These are phyloP conservation scores for Capsicum pubescens DNA, from an alignment of 257 asterid species.

Conservation along the genomic window DNA sequence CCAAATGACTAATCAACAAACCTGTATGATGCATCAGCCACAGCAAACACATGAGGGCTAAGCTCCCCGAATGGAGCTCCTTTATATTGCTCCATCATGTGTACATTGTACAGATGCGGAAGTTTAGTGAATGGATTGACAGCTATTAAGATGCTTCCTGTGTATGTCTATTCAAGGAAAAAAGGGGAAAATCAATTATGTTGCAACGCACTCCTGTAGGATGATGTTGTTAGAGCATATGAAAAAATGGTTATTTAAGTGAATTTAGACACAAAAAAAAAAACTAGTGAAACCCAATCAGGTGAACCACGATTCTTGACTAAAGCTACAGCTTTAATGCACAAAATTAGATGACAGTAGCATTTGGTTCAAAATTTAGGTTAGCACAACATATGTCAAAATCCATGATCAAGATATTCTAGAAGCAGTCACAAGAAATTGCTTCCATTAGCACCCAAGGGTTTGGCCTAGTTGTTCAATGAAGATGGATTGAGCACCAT, in stretches of 20 bases:
- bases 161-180: constrained; percentile 70
- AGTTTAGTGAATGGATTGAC: constrained; percentile 97
- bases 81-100: constrained; percentile 98
- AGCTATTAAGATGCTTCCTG: constrained; percentile 96
- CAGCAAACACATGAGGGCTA: constrained; percentile 99
- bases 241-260: background rate
- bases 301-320: background rate
- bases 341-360: background rate
- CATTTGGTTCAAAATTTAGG: constrained; percentile 10
- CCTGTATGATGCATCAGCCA: constrained; percentile 99
- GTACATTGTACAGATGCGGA: constrained; percentile 88
- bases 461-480: no score
- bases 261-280: background rate
- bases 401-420: background rate
- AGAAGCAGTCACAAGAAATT: constrained; percentile 9
- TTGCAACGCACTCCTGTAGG: background rate
- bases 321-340: background rate
- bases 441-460: background rate
- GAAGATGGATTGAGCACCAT: no score
- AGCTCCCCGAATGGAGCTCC: constrained; percentile 99
- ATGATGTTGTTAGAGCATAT: constrained; percentile 22
- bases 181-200: constrained; percentile 33
- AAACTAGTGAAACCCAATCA: background rate
- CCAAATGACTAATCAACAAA: constrained; percentile 40
- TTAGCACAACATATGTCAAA: constrained; percentile 1